Percentiles rank a stretch among this genome's conserved stretches.
phyloP scores from a whole-genome alignment of 768 basidiomycete genomes.

The Tremella yokohamensis region DNA sequence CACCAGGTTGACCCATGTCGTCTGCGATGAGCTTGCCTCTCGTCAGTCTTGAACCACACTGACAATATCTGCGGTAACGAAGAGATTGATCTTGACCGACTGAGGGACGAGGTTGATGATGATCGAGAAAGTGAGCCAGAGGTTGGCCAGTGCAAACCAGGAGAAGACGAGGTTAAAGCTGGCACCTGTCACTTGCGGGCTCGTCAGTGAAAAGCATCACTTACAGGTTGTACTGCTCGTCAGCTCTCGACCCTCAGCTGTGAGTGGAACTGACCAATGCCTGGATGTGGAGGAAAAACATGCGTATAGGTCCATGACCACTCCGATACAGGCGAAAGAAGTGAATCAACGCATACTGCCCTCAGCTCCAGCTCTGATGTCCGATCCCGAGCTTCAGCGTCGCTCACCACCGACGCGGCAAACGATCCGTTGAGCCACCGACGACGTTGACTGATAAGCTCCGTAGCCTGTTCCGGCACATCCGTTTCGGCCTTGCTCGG shows the following conservation, averaged over 20 bases:
- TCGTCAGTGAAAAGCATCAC: background rate
- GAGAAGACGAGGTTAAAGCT: constrained; percentile 78
- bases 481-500: constrained; percentile 94
- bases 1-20: constrained; percentile 84
- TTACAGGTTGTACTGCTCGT: constrained; percentile 32
- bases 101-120: constrained; percentile 75
- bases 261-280: constrained; percentile 63
- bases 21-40: constrained; percentile 2
- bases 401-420: constrained; percentile 75
- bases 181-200: constrained; percentile 46
- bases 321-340: constrained; percentile 86
- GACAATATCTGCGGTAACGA: constrained; percentile 69
- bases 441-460: constrained; percentile 90
- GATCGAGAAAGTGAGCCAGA: constrained; percentile 95
- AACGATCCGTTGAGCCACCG: constrained; percentile 97
- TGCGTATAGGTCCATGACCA: constrained; percentile 75
- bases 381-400: constrained; percentile 5
- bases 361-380: background rate
- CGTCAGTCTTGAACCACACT: constrained; percentile 43
- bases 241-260: background rate
- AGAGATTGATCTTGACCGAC: constrained; percentile 56
- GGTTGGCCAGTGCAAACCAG: constrained; percentile 88
- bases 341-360: constrained; percentile 70
- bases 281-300: constrained; percentile 96
- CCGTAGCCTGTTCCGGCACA: constrained; percentile 77